These are phyloP conservation scores for Scleromitrula shiraiana DNA, from an alignment of 2,329 filamentous ascomycete genomes.

Conservation along the genomic window DNA sequence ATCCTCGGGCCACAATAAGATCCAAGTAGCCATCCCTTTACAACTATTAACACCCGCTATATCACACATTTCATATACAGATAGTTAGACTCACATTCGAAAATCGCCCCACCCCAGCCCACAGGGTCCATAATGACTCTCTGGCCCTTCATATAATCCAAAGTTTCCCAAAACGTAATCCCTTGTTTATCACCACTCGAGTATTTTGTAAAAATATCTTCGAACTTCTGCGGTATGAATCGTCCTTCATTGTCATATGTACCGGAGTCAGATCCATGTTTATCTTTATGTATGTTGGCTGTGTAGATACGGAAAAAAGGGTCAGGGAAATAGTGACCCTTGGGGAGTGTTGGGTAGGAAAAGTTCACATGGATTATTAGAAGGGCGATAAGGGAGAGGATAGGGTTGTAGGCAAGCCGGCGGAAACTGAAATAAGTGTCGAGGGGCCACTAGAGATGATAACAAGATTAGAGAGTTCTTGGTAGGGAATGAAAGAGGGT, in stretches of 20 bases:
- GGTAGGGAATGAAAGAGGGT: not conserved
- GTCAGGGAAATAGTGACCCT: conserved; percentile 32
- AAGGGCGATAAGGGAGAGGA: conserved; percentile 37
- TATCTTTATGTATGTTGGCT: conserved; percentile 28
- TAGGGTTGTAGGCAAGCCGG: conserved; percentile 36
- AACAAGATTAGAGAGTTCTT: not conserved
- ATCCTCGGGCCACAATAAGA: conserved; percentile 48
- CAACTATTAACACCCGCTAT: not conserved
- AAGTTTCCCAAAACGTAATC: conserved; percentile 33
- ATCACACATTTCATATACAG: not conserved
- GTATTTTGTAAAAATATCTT: conserved; percentile 44
- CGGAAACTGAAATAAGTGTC: conserved; percentile 43
- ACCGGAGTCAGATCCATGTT: conserved; percentile 40
- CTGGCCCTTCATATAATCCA: conserved; percentile 33
- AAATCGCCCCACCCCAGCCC: conserved; percentile 28
- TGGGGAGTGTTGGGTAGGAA: conserved; percentile 38
- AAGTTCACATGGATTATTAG: conserved; percentile 42
- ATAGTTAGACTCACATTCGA: conserved; percentile 29
- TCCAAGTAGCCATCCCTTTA: conserved; percentile 39
- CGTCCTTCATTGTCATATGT: conserved; percentile 42
- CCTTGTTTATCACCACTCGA: conserved; percentile 32
- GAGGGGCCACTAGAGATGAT: conserved; percentile 32
- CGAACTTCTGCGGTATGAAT: conserved; percentile 41
- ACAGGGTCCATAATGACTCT: conserved; percentile 36
- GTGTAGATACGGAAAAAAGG: conserved; percentile 33